Evolutionary conservation across 1,284 basidiomycete genomes (phyloP), one percentile per base, ranked within the genome.

Genomic region (Wallemia ichthyophaga): DNA sequence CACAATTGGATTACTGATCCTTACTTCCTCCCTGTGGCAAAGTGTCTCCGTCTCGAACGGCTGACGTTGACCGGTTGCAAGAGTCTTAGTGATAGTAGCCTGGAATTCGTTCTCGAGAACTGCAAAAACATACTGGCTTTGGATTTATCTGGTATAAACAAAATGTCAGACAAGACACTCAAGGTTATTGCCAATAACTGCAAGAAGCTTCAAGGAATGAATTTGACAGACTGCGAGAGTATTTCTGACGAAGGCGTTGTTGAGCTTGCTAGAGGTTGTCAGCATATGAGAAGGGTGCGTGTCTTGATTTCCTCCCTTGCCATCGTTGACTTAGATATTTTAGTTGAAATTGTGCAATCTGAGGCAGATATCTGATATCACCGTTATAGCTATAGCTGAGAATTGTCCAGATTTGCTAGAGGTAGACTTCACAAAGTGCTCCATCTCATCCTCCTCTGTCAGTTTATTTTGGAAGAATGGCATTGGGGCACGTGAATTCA

Each of bases 391-490:
- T 19, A 75, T 99, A 56, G 83, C 85, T n/a, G 75, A 76, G 61
- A 73, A 76, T 5, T 95, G 91, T 66, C 84, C 86, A 0, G 76
- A 89, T 32, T 75, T 99, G 21, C 77, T 98, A 59, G 94, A 99
- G 70, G 81, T 95, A 64, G 94, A 98, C 70, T 78, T 98, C 63
- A 82, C 87, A 65, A 76, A 80, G 62, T 91, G 89, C 71, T 75
- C 78, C 61, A 76, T 96, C 66, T 82, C 85, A 13, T 82, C 95
- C 67, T 68, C 73, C 23, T 76, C 85, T 33, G 75, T 89, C 58
- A 80, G 86, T 59, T 80, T 87, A 64, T 76, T 98, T 23, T 94
- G 92, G 83, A 74, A 76, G 19, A 73, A 83, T 64, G 81, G 81
- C 1, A 73, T 73, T 21, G 78, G 87, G 65, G 82, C 98, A 74